These are phyloP conservation scores for Silene vulgaris DNA, from an alignment of 179 eudicot genomes.

Conservation along the genomic window DNA sequence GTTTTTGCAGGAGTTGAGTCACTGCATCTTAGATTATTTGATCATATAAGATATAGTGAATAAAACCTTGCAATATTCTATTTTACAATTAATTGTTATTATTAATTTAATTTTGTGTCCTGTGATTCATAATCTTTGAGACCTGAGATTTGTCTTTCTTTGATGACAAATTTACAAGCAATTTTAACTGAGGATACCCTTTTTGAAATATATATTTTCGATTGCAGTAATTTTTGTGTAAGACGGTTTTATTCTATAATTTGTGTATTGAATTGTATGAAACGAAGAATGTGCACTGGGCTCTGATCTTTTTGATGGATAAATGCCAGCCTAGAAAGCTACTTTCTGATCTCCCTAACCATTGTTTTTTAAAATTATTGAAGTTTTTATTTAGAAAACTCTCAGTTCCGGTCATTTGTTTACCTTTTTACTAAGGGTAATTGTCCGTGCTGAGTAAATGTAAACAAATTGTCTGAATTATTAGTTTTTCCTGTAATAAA, in stretches of 20 bases:
- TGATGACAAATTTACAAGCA: slow-evolving; percentile 35
- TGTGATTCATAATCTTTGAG: slow-evolving; percentile 37
- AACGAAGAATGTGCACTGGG: slow-evolving; percentile 37
- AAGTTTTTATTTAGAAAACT: no score
- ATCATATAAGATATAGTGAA: slow-evolving; percentile 24
- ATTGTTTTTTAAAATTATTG: background rate
- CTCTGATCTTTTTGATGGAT: slow-evolving; percentile 33
- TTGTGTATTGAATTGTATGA: slow-evolving; percentile 9
- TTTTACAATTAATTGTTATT: background rate
- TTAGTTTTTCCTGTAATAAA: background rate
- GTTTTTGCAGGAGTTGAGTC: slow-evolving; percentile 36
- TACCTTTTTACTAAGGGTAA: no score
- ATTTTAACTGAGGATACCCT: slow-evolving; percentile 26
- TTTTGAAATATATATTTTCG: background rate
- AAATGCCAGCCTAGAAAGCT: slow-evolving; percentile 33
- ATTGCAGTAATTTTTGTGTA: background rate
- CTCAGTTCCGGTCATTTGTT: no score
- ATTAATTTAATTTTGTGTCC: slow-evolving; percentile 11
- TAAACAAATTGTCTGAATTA: background rate
- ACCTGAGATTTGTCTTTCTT: slow-evolving; percentile 33
- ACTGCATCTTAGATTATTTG: slow-evolving; percentile 17
- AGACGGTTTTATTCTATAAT: background rate
- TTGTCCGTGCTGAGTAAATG: no score
- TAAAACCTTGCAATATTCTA: slow-evolving; percentile 28
- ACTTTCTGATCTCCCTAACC: slow-evolving; percentile 21